These are phyloP conservation scores for Trichoderma aggressivum DNA, from an alignment of 2,329 filamentous ascomycete genomes.

Conservation along the genomic window DNA sequence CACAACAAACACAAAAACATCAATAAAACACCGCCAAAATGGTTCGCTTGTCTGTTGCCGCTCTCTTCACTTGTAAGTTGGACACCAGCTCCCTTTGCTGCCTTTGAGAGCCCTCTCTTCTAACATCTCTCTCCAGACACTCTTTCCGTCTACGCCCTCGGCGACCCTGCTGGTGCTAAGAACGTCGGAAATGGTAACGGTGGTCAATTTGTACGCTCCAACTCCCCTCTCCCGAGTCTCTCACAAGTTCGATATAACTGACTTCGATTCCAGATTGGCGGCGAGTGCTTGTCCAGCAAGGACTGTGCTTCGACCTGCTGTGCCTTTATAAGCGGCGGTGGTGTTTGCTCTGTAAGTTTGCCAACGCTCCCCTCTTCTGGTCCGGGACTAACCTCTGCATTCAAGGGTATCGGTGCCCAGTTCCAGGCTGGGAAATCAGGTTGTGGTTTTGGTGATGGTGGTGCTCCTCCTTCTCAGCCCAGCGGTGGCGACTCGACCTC, in stretches of 20 bases:
- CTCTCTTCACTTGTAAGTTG: constrained; percentile 28
- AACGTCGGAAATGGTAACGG: constrained; percentile 28
- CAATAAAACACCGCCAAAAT: constrained; percentile 22
- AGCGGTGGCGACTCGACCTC: neutral
- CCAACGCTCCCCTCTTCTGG: neutral
- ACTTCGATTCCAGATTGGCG: constrained; percentile 24
- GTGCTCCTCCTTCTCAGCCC: constrained; percentile 3
- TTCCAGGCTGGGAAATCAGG: constrained; percentile 32
- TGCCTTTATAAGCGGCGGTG: constrained; percentile 26
- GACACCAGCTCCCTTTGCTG: neutral
- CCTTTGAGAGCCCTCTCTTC: neutral
- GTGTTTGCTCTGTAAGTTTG: constrained; percentile 28
- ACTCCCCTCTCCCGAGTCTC: neutral
- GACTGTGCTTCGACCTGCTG: constrained; percentile 32
- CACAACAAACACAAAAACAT: neutral
- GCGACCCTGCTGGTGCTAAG: constrained; percentile 27
- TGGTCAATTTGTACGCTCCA: constrained; percentile 25
- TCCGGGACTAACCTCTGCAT: neutral
- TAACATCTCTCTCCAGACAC: constrained; percentile 13
- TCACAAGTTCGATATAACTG: neutral
- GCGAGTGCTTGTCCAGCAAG: constrained; percentile 27
- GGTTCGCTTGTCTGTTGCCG: constrained; percentile 27
- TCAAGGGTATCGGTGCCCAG: constrained; percentile 26
- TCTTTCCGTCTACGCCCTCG: constrained; percentile 21
- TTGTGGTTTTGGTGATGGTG: constrained; percentile 28